Percentiles rank a stretch among this genome's conserved stretches.
phyloP scores from a whole-genome alignment of 495 filamentous ascomycete genomes.

The Terfezia claveryi region DNA sequence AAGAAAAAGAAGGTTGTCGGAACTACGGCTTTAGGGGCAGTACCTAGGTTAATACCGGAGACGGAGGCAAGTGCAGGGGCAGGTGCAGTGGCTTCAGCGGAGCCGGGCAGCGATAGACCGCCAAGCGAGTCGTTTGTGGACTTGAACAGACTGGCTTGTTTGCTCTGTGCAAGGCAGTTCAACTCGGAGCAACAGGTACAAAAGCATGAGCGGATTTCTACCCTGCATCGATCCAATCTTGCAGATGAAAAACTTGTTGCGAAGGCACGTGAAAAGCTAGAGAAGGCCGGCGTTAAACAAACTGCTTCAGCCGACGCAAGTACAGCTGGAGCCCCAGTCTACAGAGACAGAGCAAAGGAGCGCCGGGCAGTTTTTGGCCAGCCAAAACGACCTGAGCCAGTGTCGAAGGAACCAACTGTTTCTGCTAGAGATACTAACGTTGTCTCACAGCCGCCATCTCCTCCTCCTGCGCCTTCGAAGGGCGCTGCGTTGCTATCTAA shows the following conservation, averaged over 20 bases:
- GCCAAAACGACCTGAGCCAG: slow-evolving; percentile 22
- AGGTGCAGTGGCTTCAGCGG: background rate
- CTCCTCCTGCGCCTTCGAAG: slow-evolving; percentile 37
- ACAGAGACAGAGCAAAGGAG: slow-evolving; percentile 69
- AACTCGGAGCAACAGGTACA: slow-evolving; percentile 44
- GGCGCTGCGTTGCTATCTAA: slow-evolving; percentile 67
- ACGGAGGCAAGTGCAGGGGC: background rate
- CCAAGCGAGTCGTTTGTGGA: slow-evolving; percentile 42
- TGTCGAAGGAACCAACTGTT: slow-evolving; percentile 14
- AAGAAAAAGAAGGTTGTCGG: slow-evolving; percentile 5
- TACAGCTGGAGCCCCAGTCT: slow-evolving; percentile 27
- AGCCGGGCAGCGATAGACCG: background rate
- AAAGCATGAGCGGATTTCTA: slow-evolving; percentile 53
- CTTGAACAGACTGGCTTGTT: slow-evolving; percentile 45
- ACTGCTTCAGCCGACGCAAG: slow-evolving; percentile 14
- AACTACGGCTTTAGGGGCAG: background rate
- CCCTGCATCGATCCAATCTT: slow-evolving; percentile 51
- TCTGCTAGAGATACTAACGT: slow-evolving; percentile 3
- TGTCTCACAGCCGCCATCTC: slow-evolving; percentile 7
- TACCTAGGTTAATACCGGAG: background rate
- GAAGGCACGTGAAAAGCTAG: slow-evolving; percentile 38
- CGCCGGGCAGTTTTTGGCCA: slow-evolving; percentile 55
- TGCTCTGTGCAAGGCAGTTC: slow-evolving; percentile 56
- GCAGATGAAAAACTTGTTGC: slow-evolving; percentile 34
- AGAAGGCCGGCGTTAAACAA: slow-evolving; percentile 25